A percentile compares a stretch with the other conserved stretches of the same genome.
Evolutionary conservation across 129 eudicot species (phyloP).

Genomic region (Arctium lappa): DNA sequence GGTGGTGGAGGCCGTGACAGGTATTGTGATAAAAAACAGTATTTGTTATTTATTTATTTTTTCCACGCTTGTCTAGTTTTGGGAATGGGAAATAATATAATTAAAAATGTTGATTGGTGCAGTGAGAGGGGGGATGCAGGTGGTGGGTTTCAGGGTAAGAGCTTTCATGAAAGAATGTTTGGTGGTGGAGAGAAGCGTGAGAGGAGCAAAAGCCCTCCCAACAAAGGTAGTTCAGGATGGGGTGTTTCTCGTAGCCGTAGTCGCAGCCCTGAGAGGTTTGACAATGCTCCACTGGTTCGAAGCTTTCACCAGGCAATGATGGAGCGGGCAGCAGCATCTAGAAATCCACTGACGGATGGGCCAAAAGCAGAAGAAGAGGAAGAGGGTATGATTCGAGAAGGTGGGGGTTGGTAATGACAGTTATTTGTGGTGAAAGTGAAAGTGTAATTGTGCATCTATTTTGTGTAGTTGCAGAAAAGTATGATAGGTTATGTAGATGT

Average conservation of each 20-base stretch:
- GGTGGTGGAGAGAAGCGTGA: slow-evolving; percentile 27
- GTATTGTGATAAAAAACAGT: slow-evolving; percentile 23
- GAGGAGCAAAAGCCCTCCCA: slow-evolving; percentile 42
- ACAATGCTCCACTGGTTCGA: slow-evolving; percentile 35
- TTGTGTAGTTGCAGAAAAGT: slow-evolving; percentile 14
- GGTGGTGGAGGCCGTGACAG: slow-evolving; percentile 39
- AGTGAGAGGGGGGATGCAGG: slow-evolving; percentile 38
- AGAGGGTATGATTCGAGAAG: neutral
- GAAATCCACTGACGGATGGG: neutral
- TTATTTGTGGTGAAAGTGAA: neutral
- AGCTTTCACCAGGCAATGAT: slow-evolving; percentile 62
- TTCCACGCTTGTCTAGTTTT: neutral
- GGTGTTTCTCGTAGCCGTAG: slow-evolving; percentile 46
- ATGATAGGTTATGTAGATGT: slow-evolving; percentile 7
- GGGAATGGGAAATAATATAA: neutral
- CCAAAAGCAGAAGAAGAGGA: neutral
- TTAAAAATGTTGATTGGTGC: neutral
- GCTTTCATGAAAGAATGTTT: slow-evolving; percentile 58
- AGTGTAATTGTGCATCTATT: slow-evolving; percentile 11
- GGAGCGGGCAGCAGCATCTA: slow-evolving; percentile 32
- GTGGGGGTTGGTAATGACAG: slow-evolving; percentile 10
- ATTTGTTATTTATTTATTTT: neutral
- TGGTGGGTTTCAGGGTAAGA: slow-evolving; percentile 42
- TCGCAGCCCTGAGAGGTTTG: slow-evolving; percentile 52
- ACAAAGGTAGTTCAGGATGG: slow-evolving; percentile 45